Conservation (phyloP, 257 asterid species). For the Hygrophila difformis region DNA sequence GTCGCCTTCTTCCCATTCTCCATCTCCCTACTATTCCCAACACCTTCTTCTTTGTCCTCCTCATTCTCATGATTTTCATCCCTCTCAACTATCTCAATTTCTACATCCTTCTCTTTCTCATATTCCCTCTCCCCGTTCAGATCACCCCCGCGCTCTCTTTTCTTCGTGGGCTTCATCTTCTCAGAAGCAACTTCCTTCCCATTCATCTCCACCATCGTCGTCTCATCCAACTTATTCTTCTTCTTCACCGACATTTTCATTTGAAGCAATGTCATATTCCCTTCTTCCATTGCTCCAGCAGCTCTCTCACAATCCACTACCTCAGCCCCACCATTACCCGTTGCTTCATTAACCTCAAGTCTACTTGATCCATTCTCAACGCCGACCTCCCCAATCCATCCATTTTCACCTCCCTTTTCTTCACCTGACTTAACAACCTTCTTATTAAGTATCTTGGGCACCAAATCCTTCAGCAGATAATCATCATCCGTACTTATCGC, state of each 20-base stretch:
- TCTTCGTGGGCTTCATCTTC: slow-evolving; percentile 15
- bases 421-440: neutral
- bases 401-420: slow-evolving; percentile 5
- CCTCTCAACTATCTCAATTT: too few relatives aligned
- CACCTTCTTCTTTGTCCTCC: slow-evolving; percentile 1
- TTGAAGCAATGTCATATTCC: slow-evolving; percentile 72
- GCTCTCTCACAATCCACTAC: slow-evolving; percentile 18
- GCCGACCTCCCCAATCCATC: slow-evolving; percentile 9
- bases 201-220: slow-evolving; percentile 15
- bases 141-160: too few relatives aligned
- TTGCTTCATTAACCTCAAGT: slow-evolving; percentile 15
- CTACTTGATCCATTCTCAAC: slow-evolving; percentile 13
- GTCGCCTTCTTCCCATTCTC: slow-evolving; percentile 14
- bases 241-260: slow-evolving; percentile 53
- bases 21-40: slow-evolving; percentile 11
- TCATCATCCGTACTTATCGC: slow-evolving; percentile 16
- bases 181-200: slow-evolving; percentile 15
- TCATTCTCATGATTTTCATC: slow-evolving; percentile 2
- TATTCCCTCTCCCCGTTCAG: slow-evolving; percentile 14
- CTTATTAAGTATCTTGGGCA: neutral
- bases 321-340: slow-evolving; percentile 17
- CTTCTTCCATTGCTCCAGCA: slow-evolving; percentile 40
- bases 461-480: slow-evolving; percentile 14
- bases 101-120: neutral
- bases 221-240: slow-evolving; percentile 31